Base-by-base conservation (phyloP, 2,329 filamentous ascomycete species). In the Trichoderma sp. region DNA sequence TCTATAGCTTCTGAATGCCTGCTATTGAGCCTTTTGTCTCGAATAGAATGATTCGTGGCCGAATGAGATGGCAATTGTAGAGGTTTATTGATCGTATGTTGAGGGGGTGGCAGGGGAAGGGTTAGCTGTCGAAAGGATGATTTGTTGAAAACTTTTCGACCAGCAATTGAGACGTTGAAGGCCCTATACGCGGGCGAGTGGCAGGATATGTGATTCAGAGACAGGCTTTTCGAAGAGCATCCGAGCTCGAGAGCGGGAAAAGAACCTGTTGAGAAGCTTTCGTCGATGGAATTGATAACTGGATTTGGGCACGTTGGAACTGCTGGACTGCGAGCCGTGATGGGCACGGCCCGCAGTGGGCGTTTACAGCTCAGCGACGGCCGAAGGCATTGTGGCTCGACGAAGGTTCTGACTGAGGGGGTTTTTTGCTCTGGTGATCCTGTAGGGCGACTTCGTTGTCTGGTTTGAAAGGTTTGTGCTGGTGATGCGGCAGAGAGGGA, bases 281-380 rank as follows among this genome's bases (percentile, higher is more conserved):
- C 83, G 87, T 90, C 87, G 84, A 88, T 52, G 70, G 66, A n/a
- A 44, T 70, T 67, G 67, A 70, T 73, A 76, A 78, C 34, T 39
- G 34, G 34, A 10, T 39, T 48, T 85, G 82, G 80, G 82, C 84
- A 92, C 89, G 87, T 82, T 88, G 89, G 34, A 90, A 89, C 90
- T 92, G 90, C 87, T 88, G 89, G 90, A 92, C 91, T 93, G 86
- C 88, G 85, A 85, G 85, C 86, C 85, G 83, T 68, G 74, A 71
- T 72, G 76, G 76, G 76, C 79, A 79, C 75, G 80, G 83, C 86
- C 88, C 88, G 88, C 87, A 93, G 90, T 89, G 88, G 88, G 85
- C 81, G 86, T 92, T 93, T 93, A 96, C 90, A 94, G 91, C 90
- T 90, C 89, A 91, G 88, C 89, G 89, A 90, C 82, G 84, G 89